phyloP scores from a whole-genome alignment of 2,329 filamentous ascomycete species.

The Beauveria caledonica region DNA sequence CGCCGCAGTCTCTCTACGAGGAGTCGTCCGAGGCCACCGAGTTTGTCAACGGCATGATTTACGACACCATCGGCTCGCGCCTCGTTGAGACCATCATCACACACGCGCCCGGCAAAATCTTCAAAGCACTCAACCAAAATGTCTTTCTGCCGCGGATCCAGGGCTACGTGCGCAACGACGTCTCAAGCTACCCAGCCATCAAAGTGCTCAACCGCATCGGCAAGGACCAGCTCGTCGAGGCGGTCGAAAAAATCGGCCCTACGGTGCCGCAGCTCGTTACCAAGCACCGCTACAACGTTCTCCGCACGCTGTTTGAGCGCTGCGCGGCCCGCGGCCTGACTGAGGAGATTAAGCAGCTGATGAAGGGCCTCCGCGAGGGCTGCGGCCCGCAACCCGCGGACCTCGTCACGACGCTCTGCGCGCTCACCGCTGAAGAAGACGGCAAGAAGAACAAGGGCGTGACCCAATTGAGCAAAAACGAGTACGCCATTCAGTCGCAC shows the following conservation, averaged over 20 bases:
- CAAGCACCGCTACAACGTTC: constrained; percentile 67
- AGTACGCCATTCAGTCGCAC: constrained; percentile 50
- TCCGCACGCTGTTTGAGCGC: constrained; percentile 76
- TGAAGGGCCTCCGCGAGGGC: constrained; percentile 39
- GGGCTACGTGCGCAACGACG: constrained; percentile 78
- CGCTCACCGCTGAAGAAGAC: constrained; percentile 30
- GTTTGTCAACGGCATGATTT: constrained; percentile 81
- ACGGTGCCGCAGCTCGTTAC: constrained; percentile 66
- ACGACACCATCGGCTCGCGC: constrained; percentile 83
- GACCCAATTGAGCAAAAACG: constrained; percentile 46
- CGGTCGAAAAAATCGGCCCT: constrained; percentile 62
- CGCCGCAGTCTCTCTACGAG: constrained; percentile 59
- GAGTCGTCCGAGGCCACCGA: constrained; percentile 61
- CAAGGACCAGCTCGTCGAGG: constrained; percentile 74
- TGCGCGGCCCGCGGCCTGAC: constrained; percentile 60
- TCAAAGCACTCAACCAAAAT: constrained; percentile 77
- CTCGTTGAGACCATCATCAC: constrained; percentile 80
- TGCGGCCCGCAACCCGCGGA: constrained; percentile 39
- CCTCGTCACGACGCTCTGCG: constrained; percentile 42
- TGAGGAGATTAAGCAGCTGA: constrained; percentile 40
- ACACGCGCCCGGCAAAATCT: constrained; percentile 75
- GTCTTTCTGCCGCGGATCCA: constrained; percentile 74
- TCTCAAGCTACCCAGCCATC: constrained; percentile 80
- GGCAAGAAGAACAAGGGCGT: constrained; percentile 27
- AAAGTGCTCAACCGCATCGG: constrained; percentile 74